Evolutionary conservation across 495 filamentous ascomycete genomes (phyloP), one percentile per base, ranked within the genome.

Genomic region (Letharia lupina): DNA sequence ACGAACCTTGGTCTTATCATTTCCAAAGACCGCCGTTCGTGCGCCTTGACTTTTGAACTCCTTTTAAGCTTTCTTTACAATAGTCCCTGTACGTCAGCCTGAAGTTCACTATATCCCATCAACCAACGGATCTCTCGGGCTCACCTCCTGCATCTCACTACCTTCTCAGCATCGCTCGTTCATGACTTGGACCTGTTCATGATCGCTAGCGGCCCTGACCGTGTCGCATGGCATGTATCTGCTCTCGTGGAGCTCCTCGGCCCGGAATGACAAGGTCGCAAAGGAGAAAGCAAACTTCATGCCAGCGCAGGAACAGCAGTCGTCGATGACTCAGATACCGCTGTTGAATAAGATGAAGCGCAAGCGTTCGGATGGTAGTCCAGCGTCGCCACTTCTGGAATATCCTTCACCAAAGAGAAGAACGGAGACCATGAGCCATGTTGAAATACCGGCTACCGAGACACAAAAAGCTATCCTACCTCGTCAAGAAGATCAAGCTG

Each of bases 181-280:
- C 31, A 63, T 50, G 44, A 52, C 4, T 33, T 57, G 54, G 54
- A 57, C 44, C 61, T 63, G 47, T 57, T 33, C 54, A 18, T 57
- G 54, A 57, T 57, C 33, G 54, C 54, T 57, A 10, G 54, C 54
- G 65, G 50, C 41, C 40, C 48, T 60, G 39, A 45, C 63, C 65
- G 69, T 69, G 64, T 81, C 78, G 74, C 78, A 81, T 83, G 80
- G 81, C 81, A 85, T 86, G 83, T 84, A 83, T 75, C 74, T 82
- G 67, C 73, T 82, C 44, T 77, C 83, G 69, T 85, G 82, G 83
- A 78, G 79, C 70, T 78, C 81, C 69, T 75, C 80, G 72, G 79
- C 82, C 69, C 78, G 81, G 77, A 81, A 77, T 70, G 80, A 84
- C 69, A 83, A 82, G 72, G 75, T 80, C 67, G 75, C 79, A 70